Evolutionary conservation across 2,329 filamentous ascomycete species (phyloP).

Genomic region (Exophiala sp.): DNA sequence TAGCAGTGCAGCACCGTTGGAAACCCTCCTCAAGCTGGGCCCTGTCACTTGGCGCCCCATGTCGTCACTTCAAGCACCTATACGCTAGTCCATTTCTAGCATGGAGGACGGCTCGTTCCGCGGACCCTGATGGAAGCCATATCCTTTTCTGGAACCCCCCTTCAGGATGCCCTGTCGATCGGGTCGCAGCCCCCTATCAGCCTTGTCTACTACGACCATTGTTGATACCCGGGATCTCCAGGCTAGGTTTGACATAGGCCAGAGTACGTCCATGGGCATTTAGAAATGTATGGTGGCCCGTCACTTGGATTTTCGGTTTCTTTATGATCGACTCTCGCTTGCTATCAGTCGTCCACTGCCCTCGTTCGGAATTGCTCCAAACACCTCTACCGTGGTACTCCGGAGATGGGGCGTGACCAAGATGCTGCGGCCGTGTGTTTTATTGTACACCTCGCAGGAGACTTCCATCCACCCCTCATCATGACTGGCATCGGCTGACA

Average conservation of each 20-base stretch:
- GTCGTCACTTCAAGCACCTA: not conserved
- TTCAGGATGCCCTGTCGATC: constrained; percentile 2
- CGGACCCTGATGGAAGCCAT: not conserved
- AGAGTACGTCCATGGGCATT: too few species aligned
- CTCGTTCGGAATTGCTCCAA: constrained; percentile 11
- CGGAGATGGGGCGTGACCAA: constrained; percentile 65
- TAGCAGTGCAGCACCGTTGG: too few species aligned
- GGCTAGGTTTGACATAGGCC: not conserved
- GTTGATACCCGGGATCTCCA: not conserved
- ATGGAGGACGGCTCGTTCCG: constrained; percentile 7
- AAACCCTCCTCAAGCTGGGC: too few species aligned
- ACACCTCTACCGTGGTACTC: constrained; percentile 65
- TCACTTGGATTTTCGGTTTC: not conserved
- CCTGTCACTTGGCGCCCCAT: too few species aligned
- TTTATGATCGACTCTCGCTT: constrained; percentile 2
- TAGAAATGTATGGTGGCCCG: too few species aligned
- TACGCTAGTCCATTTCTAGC: not conserved
- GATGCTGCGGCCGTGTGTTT: constrained; percentile 70
- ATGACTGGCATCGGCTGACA: constrained; percentile 18
- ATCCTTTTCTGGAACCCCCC: not conserved
- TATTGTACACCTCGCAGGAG: constrained; percentile 73
- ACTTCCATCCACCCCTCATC: constrained; percentile 36
- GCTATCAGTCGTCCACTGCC: constrained; percentile 14
- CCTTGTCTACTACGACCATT: not conserved
- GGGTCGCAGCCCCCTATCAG: not conserved